These are phyloP conservation scores for Vitis hybrid DNA, from an alignment of 177 flowering plant species.

Conservation along the genomic window DNA sequence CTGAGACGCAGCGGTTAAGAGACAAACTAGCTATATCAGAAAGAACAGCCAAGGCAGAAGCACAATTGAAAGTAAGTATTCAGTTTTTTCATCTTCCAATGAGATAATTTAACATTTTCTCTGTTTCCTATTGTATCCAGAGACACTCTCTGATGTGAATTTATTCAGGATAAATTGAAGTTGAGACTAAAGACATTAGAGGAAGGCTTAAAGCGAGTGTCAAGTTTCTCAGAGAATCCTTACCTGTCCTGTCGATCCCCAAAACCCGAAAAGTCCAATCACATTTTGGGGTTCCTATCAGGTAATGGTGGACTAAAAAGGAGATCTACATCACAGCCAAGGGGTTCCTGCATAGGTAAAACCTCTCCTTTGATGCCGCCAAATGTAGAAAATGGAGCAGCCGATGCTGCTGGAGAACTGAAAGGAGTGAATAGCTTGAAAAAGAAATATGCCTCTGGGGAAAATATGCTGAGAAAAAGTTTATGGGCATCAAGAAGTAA, in stretches of 20 bases:
- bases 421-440: slow-evolving; percentile 37
- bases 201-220: slow-evolving; percentile 65
- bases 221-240: slow-evolving; percentile 35
- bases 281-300: slow-evolving; percentile 54
- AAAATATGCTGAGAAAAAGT: slow-evolving; percentile 37
- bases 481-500: slow-evolving; percentile 64
- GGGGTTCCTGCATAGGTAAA: slow-evolving; percentile 40
- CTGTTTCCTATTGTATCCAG: too few relatives aligned
- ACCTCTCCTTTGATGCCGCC: slow-evolving; percentile 44
- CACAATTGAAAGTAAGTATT: slow-evolving; percentile 71
- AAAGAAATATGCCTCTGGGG: slow-evolving; percentile 35
- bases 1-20: slow-evolving; percentile 79
- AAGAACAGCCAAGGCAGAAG: slow-evolving; percentile 89
- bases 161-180: slow-evolving; percentile 70
- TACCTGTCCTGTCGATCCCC: slow-evolving; percentile 27
- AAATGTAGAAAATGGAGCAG: slow-evolving; percentile 23
- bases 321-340: slow-evolving; percentile 82
- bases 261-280: slow-evolving; percentile 45
- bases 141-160: background rate
- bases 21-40: slow-evolving; percentile 78
- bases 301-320: slow-evolving; percentile 43
- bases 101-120: background rate
- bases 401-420: slow-evolving; percentile 19
- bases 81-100: background rate
- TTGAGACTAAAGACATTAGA: slow-evolving; percentile 79